Evolutionary conservation across 2,329 filamentous ascomycete species (phyloP), one percentile per base, ranked within the genome.

Genomic region (Trichoderma citrinoviride): DNA sequence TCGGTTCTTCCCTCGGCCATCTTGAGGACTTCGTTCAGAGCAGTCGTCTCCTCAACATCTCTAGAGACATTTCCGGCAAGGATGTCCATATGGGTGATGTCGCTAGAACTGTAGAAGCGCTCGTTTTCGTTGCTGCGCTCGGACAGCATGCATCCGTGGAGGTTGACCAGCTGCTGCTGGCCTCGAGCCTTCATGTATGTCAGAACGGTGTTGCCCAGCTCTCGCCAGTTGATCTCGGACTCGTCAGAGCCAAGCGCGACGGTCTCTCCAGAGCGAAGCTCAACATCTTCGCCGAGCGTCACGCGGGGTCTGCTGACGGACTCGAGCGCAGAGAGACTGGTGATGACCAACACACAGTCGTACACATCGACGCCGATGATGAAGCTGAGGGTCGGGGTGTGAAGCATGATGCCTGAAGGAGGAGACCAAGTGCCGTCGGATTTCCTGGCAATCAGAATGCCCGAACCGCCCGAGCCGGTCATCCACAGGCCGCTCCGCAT

Each of bases 401-500:
- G 94, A 53, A 97, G 83, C 80, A 97, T 85, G 69, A 98, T 93
- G 54, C 91, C 93, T 0, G 92, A 96, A 0, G 94, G 94, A 8
- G 93, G 91, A 68, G 92, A 95, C 93, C 93, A 97, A 68, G 88
- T 89, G 7, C 93, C 93, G 70, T 96, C 93, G 25, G 90, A 89
- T 72, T 91, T 90, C 70, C 92, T 87, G 19, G 89, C 93, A 66
- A 97, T 87, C 44, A 98, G 82, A 44, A 98, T 85, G 57, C 94
- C 94, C 65, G 92, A 94, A 44, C 94, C 94, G 29, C 93, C 93
- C 17, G 93, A 93, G 52, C 94, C 94, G 52, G 91, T 94, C 70
- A 96, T 84, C 91, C 93, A 97, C 37, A 97, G 80, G 14, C 94
- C 94, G 15, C 92, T 94, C 66, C 94, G 89, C 92, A 97, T 96